phyloP scores from a whole-genome alignment of 2,329 filamentous ascomycete species.

The Fusarium virguliforme region DNA sequence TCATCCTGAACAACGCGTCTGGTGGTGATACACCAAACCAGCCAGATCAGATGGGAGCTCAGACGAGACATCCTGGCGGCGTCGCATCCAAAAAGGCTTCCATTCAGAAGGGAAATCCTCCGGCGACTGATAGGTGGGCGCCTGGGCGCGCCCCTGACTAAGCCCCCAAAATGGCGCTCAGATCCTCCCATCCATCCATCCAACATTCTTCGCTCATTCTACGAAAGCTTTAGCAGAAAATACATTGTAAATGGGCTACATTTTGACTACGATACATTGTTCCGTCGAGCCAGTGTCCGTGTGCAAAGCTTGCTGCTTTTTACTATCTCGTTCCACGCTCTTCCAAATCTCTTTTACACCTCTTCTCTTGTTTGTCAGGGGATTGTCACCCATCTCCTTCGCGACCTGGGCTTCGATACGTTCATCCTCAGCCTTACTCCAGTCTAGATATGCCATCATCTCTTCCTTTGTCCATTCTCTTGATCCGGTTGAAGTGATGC shows the following conservation, averaged over 20 bases:
- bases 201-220: background rate
- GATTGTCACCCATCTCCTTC: background rate
- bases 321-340: background rate
- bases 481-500: constrained; percentile 24
- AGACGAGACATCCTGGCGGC: constrained; percentile 11
- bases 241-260: background rate
- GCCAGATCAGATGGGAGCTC: constrained; percentile 6
- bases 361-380: background rate
- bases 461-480: constrained; percentile 20
- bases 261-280: constrained; percentile 5
- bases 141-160: background rate
- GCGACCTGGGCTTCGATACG: background rate
- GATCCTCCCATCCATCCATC: background rate
- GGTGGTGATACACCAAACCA: constrained; percentile 10
- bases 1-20: constrained; percentile 13
- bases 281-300: background rate
- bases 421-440: constrained; percentile 6
- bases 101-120: constrained; percentile 7
- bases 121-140: too few species aligned
- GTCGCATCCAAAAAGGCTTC: constrained; percentile 16
- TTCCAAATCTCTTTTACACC: background rate
- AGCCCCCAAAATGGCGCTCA: background rate
- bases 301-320: background rate
- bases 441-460: constrained; percentile 12
- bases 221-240: background rate